phyloP scores from a whole-genome alignment of 768 basidiomycete species.

The Phaffia tasmanica region DNA sequence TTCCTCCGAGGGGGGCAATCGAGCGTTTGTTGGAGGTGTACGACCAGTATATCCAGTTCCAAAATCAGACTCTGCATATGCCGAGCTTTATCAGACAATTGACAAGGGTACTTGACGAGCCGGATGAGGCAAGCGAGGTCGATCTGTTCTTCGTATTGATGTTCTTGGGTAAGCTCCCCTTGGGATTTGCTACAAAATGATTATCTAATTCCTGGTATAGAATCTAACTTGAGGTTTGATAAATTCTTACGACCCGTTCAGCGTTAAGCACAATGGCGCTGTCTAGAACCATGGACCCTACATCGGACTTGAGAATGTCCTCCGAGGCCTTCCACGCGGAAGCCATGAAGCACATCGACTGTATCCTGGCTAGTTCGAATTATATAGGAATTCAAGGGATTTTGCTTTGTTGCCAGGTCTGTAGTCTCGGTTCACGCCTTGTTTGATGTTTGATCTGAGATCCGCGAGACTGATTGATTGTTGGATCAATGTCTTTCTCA shows the following conservation, averaged over 20 bases:
- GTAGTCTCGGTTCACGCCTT: not conserved
- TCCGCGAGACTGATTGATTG: not conserved
- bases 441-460: not conserved
- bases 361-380: constrained; percentile 36
- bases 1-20: constrained; percentile 38
- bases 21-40: constrained; percentile 38
- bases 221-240: not conserved
- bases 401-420: constrained; percentile 29
- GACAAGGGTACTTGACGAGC: constrained; percentile 32
- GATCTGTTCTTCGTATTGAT: constrained; percentile 40
- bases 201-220: too few species aligned
- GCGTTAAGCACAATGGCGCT: constrained; percentile 39
- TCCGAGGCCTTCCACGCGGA: constrained; percentile 40
- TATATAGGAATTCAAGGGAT: constrained; percentile 39
- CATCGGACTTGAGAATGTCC: constrained; percentile 37
- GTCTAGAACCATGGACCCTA: constrained; percentile 38
- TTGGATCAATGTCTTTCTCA: not conserved
- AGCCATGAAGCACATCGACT: constrained; percentile 39
- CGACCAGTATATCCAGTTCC: constrained; percentile 39
- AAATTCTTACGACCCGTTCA: constrained; percentile 9
- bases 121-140: constrained; percentile 34
- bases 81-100: constrained; percentile 35
- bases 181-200: not conserved
- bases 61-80: constrained; percentile 39
- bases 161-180: constrained; percentile 35